phyloP scores from a whole-genome alignment of 257 asterid species.

The Scutellaria galericulata region DNA sequence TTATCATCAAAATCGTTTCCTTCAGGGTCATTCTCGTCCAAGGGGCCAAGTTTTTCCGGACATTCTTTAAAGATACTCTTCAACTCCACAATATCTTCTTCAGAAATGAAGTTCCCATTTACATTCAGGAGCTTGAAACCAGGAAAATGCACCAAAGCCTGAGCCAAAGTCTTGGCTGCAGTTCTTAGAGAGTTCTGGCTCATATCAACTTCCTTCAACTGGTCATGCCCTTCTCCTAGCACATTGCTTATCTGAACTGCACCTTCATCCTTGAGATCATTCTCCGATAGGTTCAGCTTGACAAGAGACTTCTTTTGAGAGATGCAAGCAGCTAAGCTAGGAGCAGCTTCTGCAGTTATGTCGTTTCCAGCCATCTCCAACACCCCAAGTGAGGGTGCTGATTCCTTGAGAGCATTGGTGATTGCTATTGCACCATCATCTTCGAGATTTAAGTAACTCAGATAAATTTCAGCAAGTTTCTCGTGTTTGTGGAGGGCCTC shows the following conservation, averaged over 20 bases:
- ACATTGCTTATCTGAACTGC: constrained; percentile 70
- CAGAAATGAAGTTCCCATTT: constrained; percentile 81
- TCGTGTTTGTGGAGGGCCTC: constrained; percentile 57
- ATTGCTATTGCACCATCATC: constrained; percentile 83
- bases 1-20: constrained; percentile 74
- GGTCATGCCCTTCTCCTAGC: constrained; percentile 59
- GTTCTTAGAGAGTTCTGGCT: constrained; percentile 69
- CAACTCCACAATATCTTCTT: constrained; percentile 87
- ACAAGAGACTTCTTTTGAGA: constrained; percentile 58
- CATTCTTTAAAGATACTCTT: constrained; percentile 63
- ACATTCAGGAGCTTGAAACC: constrained; percentile 65
- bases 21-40: constrained; percentile 92
- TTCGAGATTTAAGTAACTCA: constrained; percentile 89
- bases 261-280: constrained; percentile 89
- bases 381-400: constrained; percentile 70
- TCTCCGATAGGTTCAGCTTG: constrained; percentile 79
- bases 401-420: constrained; percentile 64
- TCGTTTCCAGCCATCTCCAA: constrained; percentile 97
- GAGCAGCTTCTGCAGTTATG: constrained; percentile 73
- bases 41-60: constrained; percentile 69
- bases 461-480: constrained; percentile 66
- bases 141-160: constrained; percentile 60
- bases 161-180: constrained; percentile 68
- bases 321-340: constrained; percentile 66
- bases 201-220: constrained; percentile 79